Evolutionary conservation across 164 flowering plant species (phyloP), one percentile per base, ranked within the genome.

Genomic region (Liriodendron chinense): DNA sequence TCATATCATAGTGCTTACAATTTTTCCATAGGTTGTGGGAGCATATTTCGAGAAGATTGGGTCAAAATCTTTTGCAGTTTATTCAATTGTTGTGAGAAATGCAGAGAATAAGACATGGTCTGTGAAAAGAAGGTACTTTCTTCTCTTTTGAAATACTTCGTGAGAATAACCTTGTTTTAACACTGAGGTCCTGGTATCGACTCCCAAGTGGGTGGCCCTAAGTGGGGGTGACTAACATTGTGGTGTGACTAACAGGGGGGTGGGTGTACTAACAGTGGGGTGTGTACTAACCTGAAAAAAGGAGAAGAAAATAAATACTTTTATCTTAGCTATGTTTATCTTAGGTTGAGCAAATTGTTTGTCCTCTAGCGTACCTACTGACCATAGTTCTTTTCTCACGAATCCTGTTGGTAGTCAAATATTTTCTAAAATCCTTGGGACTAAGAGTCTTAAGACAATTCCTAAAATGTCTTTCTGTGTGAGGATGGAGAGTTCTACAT

Each of bases 41-140:
- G 98, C 98, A 73, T 91, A 85, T 78, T 95, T 92, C 81, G 98
- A 95, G 84, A 95, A 93, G 79, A 82, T 86, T 72, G 91, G 92
- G 3, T 89, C 98, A 78, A 95, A 91, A 75, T 89, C 98, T 72
- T 89, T 95, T 89, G 97, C 98, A 47, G 98, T 93, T 73, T 95
- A 95, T 82, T 91, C 94, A 66, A 93, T 95, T 82, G 93, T 91
- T 61, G 98, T 95, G 72, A 89, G 90, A 78, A 95, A 90, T 86
- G 83, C 88, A 74, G 90, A 87, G 34, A 86, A 83, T 76, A 86
- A 75, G 71, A 87, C 94, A 65, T 93, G 96, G 97, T 88, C 89
- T 91, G 98, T 95, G 71, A 93, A 93, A 82, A 91, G 98, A 91
- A 95, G 98, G 98, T 94, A 47, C 67, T 28, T 53, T 61, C 25